Conservation (phyloP, 345 rosid species). For the Passiflora organensis region DNA sequence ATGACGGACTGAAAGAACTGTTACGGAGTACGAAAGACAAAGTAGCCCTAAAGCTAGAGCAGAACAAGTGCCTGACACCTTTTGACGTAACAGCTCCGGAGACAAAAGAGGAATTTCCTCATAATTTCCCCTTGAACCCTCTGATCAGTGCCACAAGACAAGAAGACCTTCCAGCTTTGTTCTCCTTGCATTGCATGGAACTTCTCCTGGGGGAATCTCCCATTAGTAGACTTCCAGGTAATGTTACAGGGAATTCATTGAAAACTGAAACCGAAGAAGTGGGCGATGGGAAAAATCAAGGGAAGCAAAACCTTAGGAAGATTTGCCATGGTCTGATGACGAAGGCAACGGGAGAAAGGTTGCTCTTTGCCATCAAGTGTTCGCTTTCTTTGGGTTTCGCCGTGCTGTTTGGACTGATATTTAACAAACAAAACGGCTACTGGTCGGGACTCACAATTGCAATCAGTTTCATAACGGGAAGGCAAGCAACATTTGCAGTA, state of each 20-base stretch:
- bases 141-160: constrained; percentile 24
- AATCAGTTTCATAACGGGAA: constrained; percentile 46
- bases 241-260: background rate
- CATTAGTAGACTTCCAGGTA: constrained; percentile 6
- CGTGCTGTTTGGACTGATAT: constrained; percentile 51
- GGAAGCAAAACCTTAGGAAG: constrained; percentile 6
- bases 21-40: constrained; percentile 24
- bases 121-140: constrained; percentile 15
- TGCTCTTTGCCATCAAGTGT: constrained; percentile 53
- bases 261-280: constrained; percentile 11
- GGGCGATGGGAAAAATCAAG: constrained; percentile 10
- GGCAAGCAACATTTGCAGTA: constrained; percentile 50
- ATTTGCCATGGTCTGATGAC: constrained; percentile 8
- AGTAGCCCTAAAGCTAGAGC: constrained; percentile 30
- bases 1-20: constrained; percentile 28
- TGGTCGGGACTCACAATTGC: constrained; percentile 80
- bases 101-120: constrained; percentile 13
- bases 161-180: constrained; percentile 38
- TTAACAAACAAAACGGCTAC: constrained; percentile 47
- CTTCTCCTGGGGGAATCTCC: constrained; percentile 41
- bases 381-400: constrained; percentile 60
- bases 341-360: constrained; percentile 22
- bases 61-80: constrained; percentile 21
- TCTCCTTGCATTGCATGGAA: constrained; percentile 50
- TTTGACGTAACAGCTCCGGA: constrained; percentile 30